Conservation (phyloP, 371 early-diverging fungal genomes). For the Lichtheimia hyalospora region DNA sequence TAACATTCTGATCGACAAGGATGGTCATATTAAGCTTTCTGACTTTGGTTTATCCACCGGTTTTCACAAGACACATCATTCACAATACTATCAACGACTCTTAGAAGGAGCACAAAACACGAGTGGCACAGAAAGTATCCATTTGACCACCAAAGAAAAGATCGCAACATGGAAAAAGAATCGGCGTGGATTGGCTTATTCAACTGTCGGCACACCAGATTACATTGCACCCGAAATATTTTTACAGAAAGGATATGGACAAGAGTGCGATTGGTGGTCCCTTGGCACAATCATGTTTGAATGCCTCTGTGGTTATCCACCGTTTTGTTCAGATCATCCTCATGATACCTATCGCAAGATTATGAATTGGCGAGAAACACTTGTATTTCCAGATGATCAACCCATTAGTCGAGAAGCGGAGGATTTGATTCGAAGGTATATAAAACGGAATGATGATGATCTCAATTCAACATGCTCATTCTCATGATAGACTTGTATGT, state of each 20-base stretch:
- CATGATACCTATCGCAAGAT: slow-evolving; percentile 98
- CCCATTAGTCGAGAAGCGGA: slow-evolving; percentile 88
- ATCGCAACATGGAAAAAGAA: slow-evolving; percentile 97
- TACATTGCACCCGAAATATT: slow-evolving; percentile 98
- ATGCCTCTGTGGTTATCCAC: slow-evolving; percentile 94
- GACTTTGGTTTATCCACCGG: slow-evolving; percentile 99
- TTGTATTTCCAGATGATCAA: slow-evolving; percentile 92
- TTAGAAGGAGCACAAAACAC: slow-evolving; percentile 60
- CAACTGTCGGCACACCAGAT: slow-evolving; percentile 97
- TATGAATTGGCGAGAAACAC: slow-evolving; percentile 89
- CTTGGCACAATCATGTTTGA: slow-evolving; percentile 98
- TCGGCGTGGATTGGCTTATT: slow-evolving; percentile 87
- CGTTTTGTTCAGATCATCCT: slow-evolving; percentile 93
- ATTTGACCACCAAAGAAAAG: slow-evolving; percentile 74
- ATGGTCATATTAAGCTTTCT: slow-evolving; percentile 89
- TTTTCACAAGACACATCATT: slow-evolving; percentile 97
- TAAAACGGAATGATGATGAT: neutral
- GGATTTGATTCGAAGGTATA: slow-evolving; percentile 82
- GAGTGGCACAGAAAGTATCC: slow-evolving; percentile 71
- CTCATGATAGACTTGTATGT: slow-evolving; percentile 70
- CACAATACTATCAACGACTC: slow-evolving; percentile 85
- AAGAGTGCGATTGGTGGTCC: slow-evolving; percentile 99
- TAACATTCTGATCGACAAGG: slow-evolving; percentile 81
- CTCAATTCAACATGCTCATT: neutral
- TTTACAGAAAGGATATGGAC: slow-evolving; percentile 91